Base-by-base conservation (phyloP, 345 rosid species). In the Rhizophora apiculata region DNA sequence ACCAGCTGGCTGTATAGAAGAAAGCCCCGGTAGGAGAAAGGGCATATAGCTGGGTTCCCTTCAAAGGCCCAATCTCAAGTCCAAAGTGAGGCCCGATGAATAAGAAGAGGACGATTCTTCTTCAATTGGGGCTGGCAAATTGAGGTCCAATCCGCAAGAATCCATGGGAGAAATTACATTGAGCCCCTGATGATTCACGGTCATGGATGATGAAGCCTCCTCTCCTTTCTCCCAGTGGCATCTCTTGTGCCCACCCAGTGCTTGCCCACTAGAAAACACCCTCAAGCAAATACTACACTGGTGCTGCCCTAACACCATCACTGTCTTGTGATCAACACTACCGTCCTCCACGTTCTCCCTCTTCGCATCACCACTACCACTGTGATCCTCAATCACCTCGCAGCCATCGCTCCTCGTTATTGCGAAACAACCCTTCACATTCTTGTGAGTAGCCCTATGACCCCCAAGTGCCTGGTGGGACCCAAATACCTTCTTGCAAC, bases 211-310 rank as follows among this genome's bases (percentile, higher is more conserved):
- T 22, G 55, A 27, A 21, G 80, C 39, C 39, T 67, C 93, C 85
- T 29, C 96, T 80, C 92, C 96, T 86, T 76, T 89, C 86, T 59
- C 97, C 90, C 80, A 96, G 74, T 96, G 99, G 81, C 97, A 96
- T 71, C 98, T 80, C 94, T 86, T 92, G 79, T 92, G 99, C 29
- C 99, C 98, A 8, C 89, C 92, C 30, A 96, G 85, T 8, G 98
- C 99, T 79, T 96, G 94, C 85, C 97, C 95, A 68, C 80, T 87
- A 0, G 88, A 64, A 69, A 87, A 91, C 60, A 84, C 85, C 77
- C 84, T 84, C 63, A 51, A 79, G 72, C 95, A 91, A 5, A 91
- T 74, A 39, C 86, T 78, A 18, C 97, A 88, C 80, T 81, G 78
- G 72, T 88, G 89, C 16, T 60, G 68, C 32, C 70, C 75, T 34